phyloP scores from a whole-genome alignment of 495 filamentous ascomycete genomes.

The Acidiella bohemica region DNA sequence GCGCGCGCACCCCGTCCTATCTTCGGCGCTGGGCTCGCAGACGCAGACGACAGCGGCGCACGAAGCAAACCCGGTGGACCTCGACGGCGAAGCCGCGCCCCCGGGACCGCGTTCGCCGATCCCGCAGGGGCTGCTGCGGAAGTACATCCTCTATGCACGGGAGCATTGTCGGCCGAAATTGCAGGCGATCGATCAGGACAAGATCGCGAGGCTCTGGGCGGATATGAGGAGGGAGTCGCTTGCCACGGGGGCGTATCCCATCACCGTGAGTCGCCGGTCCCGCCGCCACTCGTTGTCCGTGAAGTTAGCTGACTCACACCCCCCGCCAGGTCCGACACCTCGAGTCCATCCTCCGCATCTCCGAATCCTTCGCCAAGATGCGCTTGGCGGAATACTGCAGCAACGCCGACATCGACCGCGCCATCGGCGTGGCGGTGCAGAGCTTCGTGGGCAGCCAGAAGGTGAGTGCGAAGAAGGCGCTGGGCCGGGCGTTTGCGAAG shows the following conservation, averaged over 20 bases:
- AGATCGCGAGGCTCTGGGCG: conserved; percentile 82
- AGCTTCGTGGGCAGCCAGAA: conserved; percentile 95
- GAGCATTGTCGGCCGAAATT: conserved; percentile 85
- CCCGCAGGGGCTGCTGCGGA: conserved; percentile 79
- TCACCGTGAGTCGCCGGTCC: conserved; percentile 56
- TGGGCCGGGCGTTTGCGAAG: conserved; percentile 94
- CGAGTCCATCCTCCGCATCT: conserved; percentile 92
- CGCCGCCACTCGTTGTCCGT: too few species aligned
- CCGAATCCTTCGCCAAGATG: conserved; percentile 90
- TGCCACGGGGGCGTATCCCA: conserved; percentile 91
- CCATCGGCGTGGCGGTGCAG: conserved; percentile 93
- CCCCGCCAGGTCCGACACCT: conserved; percentile 87
- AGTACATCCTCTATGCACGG: conserved; percentile 94
- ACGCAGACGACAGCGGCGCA: conserved; percentile 23
- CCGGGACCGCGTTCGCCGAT: conserved; percentile 49
- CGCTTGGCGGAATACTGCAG: conserved; percentile 86
- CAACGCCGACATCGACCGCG: conserved; percentile 81
- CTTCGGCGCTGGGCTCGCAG: conserved; percentile 32
- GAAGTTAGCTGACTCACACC: too few species aligned
- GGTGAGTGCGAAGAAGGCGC: conserved; percentile 92
- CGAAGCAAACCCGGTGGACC: conserved; percentile 47
- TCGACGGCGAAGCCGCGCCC: conserved; percentile 42
- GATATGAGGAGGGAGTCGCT: conserved; percentile 90
- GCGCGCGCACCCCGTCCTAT: conserved; percentile 60
- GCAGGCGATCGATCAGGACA: conserved; percentile 97